Evolutionary conservation across 1,284 basidiomycete genomes (phyloP), one percentile per base, ranked within the genome.

Genomic region (Laetiporus sulphureus): DNA sequence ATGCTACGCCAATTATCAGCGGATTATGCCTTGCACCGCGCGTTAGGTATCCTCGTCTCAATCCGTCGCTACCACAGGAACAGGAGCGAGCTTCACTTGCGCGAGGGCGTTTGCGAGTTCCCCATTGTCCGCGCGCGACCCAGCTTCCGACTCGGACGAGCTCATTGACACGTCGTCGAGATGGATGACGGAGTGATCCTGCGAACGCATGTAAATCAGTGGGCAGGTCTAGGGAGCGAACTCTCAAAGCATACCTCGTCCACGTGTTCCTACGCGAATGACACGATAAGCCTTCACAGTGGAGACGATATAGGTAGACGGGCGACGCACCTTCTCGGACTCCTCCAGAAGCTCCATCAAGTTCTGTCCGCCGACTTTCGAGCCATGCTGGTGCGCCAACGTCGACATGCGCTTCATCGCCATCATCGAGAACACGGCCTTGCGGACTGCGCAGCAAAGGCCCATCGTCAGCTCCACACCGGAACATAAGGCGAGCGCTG

Each of bases 381-480:
- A 72, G 23, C 68, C 66, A 20, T 68, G 62, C 19, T 68, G 61
- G 40, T 59, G 64, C 2, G 66, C 73, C 41, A 79, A 69, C 33
- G 68, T 68, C 33, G 78, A 75, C 79, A 92, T 82, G 49, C 88
- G 73, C 58, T 81, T 83, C 62, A 91, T 77, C 19, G 90, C 89
- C 61, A 84, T 83, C 71, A 93, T 90, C 37, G 86, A 80, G 57
- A 84, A 73, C 7, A 90, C 86, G 5, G 89, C 91, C 57, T 88
- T 90, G 52, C 85, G 80, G 85, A 91, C 88, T 90, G 60, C 13
- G 45, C 7, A 50, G 34, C 10, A 40, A 4, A 27, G 13, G 6
- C 31, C 15, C 8, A 6, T 38, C 40, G 41, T 33, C 25, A 21
- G 35, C n/a, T n/a, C n/a, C n/a, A n/a, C n/a, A n/a, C n/a, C n/a